Conservation (phyloP, 2,329 filamentous ascomycete genomes). For the Calonectria naviculata region DNA sequence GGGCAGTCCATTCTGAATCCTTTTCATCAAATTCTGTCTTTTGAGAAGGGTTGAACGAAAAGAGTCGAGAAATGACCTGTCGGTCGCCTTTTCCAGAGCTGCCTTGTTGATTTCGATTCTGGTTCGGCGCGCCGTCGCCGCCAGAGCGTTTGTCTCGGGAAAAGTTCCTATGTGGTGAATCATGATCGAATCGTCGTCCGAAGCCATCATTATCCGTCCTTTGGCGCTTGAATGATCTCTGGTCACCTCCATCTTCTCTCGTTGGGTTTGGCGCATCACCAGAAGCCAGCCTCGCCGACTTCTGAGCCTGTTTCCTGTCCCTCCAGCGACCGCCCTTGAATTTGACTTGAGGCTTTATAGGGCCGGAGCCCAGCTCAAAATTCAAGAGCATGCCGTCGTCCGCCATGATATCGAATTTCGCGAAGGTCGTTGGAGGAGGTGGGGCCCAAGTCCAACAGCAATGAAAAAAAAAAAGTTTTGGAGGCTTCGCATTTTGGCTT, state of each 20-base stretch:
- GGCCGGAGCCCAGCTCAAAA: slow-evolving; percentile 80
- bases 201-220: slow-evolving; percentile 41
- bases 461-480: slow-evolving; percentile 32
- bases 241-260: slow-evolving; percentile 38
- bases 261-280: slow-evolving; percentile 32
- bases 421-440: slow-evolving; percentile 33
- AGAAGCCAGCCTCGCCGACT: slow-evolving; percentile 44
- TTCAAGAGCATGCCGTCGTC: slow-evolving; percentile 97
- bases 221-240: slow-evolving; percentile 59
- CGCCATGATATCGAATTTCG: slow-evolving; percentile 69
- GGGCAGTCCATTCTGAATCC: slow-evolving; percentile 61
- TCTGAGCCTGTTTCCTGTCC: slow-evolving; percentile 79
- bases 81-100: slow-evolving; percentile 41
- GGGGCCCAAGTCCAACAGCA: slow-evolving; percentile 27
- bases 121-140: slow-evolving; percentile 28
- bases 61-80: slow-evolving; percentile 89
- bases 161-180: slow-evolving; percentile 13
- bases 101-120: slow-evolving; percentile 35
- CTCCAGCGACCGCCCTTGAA: slow-evolving; percentile 96
- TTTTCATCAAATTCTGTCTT: slow-evolving; percentile 70
- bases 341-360: slow-evolving; percentile 69
- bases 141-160: slow-evolving; percentile 26
- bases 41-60: slow-evolving; percentile 86
- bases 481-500: slow-evolving; percentile 31
- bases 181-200: slow-evolving; percentile 30